Evolutionary conservation across 2,329 filamentous ascomycete genomes (phyloP).

Genomic region (Ophiostoma tasmaniense): DNA sequence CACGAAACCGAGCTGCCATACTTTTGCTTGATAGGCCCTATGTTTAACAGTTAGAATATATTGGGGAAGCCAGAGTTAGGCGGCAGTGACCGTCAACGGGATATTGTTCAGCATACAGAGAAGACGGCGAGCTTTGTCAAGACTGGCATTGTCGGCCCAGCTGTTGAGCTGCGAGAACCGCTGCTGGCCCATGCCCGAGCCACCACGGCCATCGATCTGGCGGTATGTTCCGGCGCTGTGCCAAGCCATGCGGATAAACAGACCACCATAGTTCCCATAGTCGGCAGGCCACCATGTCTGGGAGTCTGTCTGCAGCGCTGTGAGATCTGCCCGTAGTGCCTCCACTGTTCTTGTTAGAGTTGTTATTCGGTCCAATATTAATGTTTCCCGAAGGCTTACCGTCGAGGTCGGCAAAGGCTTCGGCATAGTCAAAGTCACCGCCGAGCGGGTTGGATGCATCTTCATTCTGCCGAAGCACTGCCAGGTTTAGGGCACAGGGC

Average conservation of each 20-base stretch:
- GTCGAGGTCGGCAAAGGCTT: slow-evolving; percentile 53
- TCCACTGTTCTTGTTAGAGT: background rate
- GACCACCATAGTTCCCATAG: slow-evolving; percentile 71
- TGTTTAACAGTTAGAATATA: background rate
- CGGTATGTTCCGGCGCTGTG: slow-evolving; percentile 74
- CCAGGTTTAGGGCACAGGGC: slow-evolving; percentile 58
- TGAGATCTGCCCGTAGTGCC: slow-evolving; percentile 62
- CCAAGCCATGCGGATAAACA: slow-evolving; percentile 76
- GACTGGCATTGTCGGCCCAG: slow-evolving; percentile 71
- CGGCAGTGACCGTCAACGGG: no score
- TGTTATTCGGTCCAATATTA: background rate
- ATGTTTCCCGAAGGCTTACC: background rate
- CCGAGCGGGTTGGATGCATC: slow-evolving; percentile 53
- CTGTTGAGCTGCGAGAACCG: slow-evolving; percentile 73
- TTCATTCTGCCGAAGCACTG: slow-evolving; percentile 66
- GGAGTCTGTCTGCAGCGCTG: slow-evolving; percentile 65
- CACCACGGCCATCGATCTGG: slow-evolving; percentile 64
- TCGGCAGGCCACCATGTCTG: slow-evolving; percentile 78
- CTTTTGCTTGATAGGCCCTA: slow-evolving; percentile 71
- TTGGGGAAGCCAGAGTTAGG: no score
- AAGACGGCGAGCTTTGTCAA: slow-evolving; percentile 73
- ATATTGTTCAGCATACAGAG: slow-evolving; percentile 34
- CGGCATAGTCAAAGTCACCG: slow-evolving; percentile 63
- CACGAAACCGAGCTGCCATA: slow-evolving; percentile 77
- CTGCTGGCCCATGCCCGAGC: slow-evolving; percentile 66